These are phyloP conservation scores for Pilasporangium apinafurcum DNA, from an alignment of 352 stramenopile species.

Conservation along the genomic window DNA sequence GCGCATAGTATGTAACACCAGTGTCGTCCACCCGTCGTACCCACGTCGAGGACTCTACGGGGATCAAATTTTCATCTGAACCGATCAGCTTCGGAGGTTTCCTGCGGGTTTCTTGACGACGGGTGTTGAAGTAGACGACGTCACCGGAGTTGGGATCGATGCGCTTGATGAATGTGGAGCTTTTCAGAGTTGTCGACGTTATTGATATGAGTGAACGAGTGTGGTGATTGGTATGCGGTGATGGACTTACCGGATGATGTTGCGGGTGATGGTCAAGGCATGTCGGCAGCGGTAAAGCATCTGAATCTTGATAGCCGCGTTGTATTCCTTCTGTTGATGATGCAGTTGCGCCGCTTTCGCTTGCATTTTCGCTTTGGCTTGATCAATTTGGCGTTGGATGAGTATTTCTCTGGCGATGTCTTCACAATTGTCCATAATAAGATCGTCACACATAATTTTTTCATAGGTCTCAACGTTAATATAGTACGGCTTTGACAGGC, in stretches of 20 bases:
- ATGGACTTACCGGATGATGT: no score
- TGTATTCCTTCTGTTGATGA: slow-evolving; percentile 21
- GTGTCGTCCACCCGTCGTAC: slow-evolving; percentile 40
- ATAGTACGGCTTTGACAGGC: slow-evolving; percentile 62
- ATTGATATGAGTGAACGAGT: not conserved
- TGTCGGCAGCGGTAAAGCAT: slow-evolving; percentile 53
- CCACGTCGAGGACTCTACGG: slow-evolving; percentile 60
- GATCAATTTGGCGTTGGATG: slow-evolving; percentile 41
- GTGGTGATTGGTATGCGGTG: no score
- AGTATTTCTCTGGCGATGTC: slow-evolving; percentile 51
- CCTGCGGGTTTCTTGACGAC: slow-evolving; percentile 20
- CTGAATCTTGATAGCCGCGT: slow-evolving; percentile 49
- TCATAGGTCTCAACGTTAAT: slow-evolving; percentile 55
- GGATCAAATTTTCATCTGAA: slow-evolving; percentile 35
- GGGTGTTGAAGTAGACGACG: slow-evolving; percentile 61
- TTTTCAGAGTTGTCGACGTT: not conserved
- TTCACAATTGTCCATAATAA: slow-evolving; percentile 63
- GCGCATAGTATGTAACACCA: slow-evolving; percentile 42
- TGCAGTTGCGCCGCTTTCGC: slow-evolving; percentile 16
- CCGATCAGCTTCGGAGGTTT: slow-evolving; percentile 39
- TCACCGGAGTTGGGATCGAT: slow-evolving; percentile 45
- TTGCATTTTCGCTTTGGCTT: slow-evolving; percentile 20
- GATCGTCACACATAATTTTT: slow-evolving; percentile 61
- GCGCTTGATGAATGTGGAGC: slow-evolving; percentile 44
- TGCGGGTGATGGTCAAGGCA: slow-evolving; percentile 27